phyloP scores from a whole-genome alignment of 2,329 filamentous ascomycete species.

The Mollisia scopiformis region DNA sequence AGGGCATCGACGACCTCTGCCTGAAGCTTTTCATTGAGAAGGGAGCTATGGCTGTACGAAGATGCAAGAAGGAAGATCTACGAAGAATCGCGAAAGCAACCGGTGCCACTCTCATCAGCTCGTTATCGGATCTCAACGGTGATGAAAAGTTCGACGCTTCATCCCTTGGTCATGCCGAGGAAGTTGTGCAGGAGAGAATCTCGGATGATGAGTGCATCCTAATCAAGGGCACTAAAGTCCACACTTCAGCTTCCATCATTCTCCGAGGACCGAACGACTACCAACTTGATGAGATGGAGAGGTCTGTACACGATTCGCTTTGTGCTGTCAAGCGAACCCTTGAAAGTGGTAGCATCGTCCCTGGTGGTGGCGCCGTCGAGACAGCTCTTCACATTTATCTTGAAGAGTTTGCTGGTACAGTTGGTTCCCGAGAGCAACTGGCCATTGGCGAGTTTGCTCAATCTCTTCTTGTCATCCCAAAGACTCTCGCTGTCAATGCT shows the following conservation, averaged over 20 bases:
- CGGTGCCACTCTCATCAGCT: slow-evolving; percentile 89
- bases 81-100: slow-evolving; percentile 95
- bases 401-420: slow-evolving; percentile 96
- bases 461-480: slow-evolving; percentile 90
- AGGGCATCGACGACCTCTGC: slow-evolving; percentile 96
- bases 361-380: slow-evolving; percentile 94
- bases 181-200: slow-evolving; percentile 97
- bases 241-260: slow-evolving; percentile 93
- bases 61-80: slow-evolving; percentile 98
- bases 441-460: slow-evolving; percentile 98
- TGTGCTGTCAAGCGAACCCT: slow-evolving; percentile 97
- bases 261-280: slow-evolving; percentile 95
- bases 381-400: slow-evolving; percentile 99
- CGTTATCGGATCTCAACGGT: slow-evolving; percentile 93
- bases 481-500: slow-evolving; percentile 95
- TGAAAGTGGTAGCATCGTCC: slow-evolving; percentile 95
- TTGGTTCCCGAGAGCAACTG: slow-evolving; percentile 94
- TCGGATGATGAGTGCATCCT: slow-evolving; percentile 98
- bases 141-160: slow-evolving; percentile 95
- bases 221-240: slow-evolving; percentile 92
- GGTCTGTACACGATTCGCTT: slow-evolving; percentile 94
- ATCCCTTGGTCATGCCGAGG: slow-evolving; percentile 87
- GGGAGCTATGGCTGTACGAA: slow-evolving; percentile 91
- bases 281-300: slow-evolving; percentile 98
- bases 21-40: slow-evolving; percentile 94